Evolutionary conservation across 345 rosid species (phyloP).

Genomic region (Anastatica hierochuntica): DNA sequence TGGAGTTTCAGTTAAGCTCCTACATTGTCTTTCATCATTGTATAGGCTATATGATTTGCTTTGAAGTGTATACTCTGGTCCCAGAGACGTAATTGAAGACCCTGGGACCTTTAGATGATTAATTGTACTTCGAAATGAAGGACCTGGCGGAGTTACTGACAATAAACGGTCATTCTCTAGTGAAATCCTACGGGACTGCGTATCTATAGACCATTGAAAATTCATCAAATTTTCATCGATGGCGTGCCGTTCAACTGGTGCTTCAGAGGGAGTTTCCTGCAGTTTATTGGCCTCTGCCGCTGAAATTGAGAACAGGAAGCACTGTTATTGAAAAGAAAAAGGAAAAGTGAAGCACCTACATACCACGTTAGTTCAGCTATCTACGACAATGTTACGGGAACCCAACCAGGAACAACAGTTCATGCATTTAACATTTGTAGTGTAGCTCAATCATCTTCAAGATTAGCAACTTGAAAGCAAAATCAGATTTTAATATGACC

Average conservation of each 20-base stretch:
- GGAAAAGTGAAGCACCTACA: too few species aligned
- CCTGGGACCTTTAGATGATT: conserved; percentile 39
- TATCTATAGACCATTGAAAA: conserved; percentile 21
- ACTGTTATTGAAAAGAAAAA: neutral
- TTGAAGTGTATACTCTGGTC: conserved; percentile 21
- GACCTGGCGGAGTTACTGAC: conserved; percentile 27
- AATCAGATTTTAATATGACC: conserved; percentile 1
- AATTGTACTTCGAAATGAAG: conserved; percentile 44
- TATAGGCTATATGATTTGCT: conserved; percentile 19
- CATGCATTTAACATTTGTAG: too few species aligned
- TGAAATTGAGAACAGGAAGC: conserved; percentile 9
- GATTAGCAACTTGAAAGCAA: conserved; percentile 1
- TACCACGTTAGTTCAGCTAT: neutral
- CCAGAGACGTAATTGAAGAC: conserved; percentile 16
- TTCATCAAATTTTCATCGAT: conserved; percentile 11
- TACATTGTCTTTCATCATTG: conserved; percentile 25
- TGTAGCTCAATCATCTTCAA: conserved; percentile 4
- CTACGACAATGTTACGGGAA: neutral
- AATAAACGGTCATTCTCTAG: conserved; percentile 13
- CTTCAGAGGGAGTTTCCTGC: conserved; percentile 29
- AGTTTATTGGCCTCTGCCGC: conserved; percentile 35
- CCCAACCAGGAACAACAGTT: neutral
- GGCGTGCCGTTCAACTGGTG: conserved; percentile 21
- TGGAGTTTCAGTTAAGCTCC: conserved; percentile 20
- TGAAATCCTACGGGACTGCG: conserved; percentile 25